phyloP scores from a whole-genome alignment of 306 rosid species.

The Cucumis sativus region Cucumber_9930_V3 NC_026655.2:5755501-5756000 shows the following conservation, averaged over 20 bases:
- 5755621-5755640: slow-evolving; percentile 79
- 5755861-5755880: neutral
- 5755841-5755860: neutral
- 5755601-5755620: slow-evolving; percentile 89
- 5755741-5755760: neutral
- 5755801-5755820: neutral
- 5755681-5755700: neutral
- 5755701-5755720: neutral
- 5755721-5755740: neutral
- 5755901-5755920: neutral
- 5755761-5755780: neutral
- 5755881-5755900: neutral
- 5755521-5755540: slow-evolving; percentile 8
- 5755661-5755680: slow-evolving; percentile 30
- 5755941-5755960: neutral
- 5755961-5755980: neutral
- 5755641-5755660: slow-evolving; percentile 50
- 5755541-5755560: slow-evolving; percentile 36
- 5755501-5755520: slow-evolving; percentile 13
- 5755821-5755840: neutral
- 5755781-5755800: neutral
- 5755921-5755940: neutral
- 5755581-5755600: slow-evolving; percentile 70
- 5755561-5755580: slow-evolving; percentile 87
- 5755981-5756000: neutral